Evolutionary conservation across 371 early-diverging fungal species (phyloP).

Genomic region (Batkoa obscura): DNA sequence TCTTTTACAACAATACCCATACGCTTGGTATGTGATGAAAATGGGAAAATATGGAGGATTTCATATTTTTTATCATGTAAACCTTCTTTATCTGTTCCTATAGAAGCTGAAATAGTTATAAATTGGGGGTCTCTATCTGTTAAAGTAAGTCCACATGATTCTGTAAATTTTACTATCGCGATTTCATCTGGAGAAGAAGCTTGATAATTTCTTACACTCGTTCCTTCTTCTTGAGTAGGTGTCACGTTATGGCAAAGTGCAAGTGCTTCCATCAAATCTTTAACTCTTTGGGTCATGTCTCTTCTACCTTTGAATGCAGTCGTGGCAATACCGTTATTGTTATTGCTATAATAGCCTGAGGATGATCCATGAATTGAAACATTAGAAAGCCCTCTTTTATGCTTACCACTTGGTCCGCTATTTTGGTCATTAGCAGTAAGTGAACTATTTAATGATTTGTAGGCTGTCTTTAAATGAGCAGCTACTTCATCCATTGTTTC

Average conservation of each 20-base stretch:
- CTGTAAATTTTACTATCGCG: conserved; percentile 96
- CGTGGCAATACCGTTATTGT: background rate
- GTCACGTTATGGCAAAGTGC: conserved; percentile 87
- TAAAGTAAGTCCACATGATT: conserved; percentile 71
- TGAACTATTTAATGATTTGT: background rate
- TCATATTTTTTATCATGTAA: conserved; percentile 22
- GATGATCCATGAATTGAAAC: background rate
- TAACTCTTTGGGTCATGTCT: conserved; percentile 53
- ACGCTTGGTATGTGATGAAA: conserved; percentile 94
- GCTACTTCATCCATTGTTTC: conserved; percentile 83
- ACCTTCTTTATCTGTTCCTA: conserved; percentile 15
- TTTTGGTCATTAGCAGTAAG: background rate
- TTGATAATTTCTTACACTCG: conserved; percentile 51
- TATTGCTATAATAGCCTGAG: too few species aligned
- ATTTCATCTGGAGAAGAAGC: conserved; percentile 99
- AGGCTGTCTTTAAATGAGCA: conserved; percentile 14
- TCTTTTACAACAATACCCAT: conserved; percentile 96
- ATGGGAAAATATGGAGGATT: conserved; percentile 89
- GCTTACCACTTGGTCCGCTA: background rate
- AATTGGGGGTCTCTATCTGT: conserved; percentile 50
- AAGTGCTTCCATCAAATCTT: conserved; percentile 69
- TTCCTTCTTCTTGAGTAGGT: conserved; percentile 32
- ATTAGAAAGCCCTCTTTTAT: background rate
- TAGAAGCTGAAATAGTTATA: background rate
- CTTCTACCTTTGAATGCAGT: conserved; percentile 25